Evolutionary conservation across 441 rosid genomes (phyloP).

Genomic region (Omphalea diandra): DNA sequence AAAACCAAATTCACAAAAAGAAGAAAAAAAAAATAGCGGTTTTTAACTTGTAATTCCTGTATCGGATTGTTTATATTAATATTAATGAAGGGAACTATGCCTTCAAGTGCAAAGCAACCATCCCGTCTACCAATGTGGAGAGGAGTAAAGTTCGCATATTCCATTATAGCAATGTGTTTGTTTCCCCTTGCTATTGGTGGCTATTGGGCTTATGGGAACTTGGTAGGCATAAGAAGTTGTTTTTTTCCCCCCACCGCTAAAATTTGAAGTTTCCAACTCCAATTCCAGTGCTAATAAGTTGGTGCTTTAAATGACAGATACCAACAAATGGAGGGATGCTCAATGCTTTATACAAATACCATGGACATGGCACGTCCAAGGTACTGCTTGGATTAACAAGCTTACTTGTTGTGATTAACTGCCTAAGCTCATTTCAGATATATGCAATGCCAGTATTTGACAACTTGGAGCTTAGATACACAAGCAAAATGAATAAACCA

Average conservation of each 20-base stretch:
- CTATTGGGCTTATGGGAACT: conserved; percentile 53
- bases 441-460: conserved; percentile 65
- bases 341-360: conserved; percentile 40
- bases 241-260: no score
- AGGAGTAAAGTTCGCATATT: conserved; percentile 53
- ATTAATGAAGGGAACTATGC: conserved; percentile 53
- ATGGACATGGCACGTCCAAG: conserved; percentile 34
- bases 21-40: no score
- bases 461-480: conserved; percentile 49
- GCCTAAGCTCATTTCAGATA: conserved; percentile 59
- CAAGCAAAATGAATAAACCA: conserved; percentile 39
- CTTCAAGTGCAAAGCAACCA: conserved; percentile 46
- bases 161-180: conserved; percentile 48
- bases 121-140: conserved; percentile 58
- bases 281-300: background rate
- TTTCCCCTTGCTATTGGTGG: conserved; percentile 56
- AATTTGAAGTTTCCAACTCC: background rate
- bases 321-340: conserved; percentile 40
- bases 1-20: no score
- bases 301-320: conserved; percentile 30
- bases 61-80: background rate
- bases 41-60: background rate
- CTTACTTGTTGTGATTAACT: conserved; percentile 47
- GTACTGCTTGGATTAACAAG: conserved; percentile 39
- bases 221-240: conserved; percentile 30